A percentile compares a stretch with the other conserved stretches of the same genome.
Conservation (phyloP, 345 rosid species). For the Acer yangbiense region DNA sequence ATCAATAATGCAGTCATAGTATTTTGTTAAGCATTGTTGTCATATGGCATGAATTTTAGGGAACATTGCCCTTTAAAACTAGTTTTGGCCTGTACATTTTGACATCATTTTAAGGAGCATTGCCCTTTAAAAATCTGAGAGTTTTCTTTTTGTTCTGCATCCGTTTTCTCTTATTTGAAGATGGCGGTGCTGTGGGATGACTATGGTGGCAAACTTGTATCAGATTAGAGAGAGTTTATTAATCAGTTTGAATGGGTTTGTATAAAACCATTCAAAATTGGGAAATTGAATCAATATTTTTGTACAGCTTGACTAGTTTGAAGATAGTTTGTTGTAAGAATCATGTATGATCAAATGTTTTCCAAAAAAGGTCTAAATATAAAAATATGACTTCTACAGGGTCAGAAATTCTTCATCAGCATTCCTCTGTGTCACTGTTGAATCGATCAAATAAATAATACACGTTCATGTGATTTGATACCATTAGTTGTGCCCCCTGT, state of each 20-base stretch:
- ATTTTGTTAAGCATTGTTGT: background rate
- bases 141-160: background rate
- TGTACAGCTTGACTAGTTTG: too few relatives aligned
- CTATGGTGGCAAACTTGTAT: background rate
- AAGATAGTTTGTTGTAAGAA: too few relatives aligned
- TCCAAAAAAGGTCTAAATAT: too few relatives aligned
- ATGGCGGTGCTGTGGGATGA: background rate
- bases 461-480: background rate
- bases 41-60: background rate
- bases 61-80: too few relatives aligned
- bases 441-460: background rate
- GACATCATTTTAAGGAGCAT: background rate
- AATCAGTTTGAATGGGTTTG: background rate
- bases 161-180: background rate
- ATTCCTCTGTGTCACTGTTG: background rate
- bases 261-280: background rate
- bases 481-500: background rate
- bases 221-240: background rate
- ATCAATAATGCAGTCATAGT: background rate
- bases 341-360: too few relatives aligned
- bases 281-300: background rate
- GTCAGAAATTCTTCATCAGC: background rate
- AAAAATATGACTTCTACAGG: too few relatives aligned
- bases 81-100: background rate
- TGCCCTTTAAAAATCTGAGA: background rate